phyloP scores from a whole-genome alignment of 129 eudicot genomes.

The Mikania micrantha region DNA sequence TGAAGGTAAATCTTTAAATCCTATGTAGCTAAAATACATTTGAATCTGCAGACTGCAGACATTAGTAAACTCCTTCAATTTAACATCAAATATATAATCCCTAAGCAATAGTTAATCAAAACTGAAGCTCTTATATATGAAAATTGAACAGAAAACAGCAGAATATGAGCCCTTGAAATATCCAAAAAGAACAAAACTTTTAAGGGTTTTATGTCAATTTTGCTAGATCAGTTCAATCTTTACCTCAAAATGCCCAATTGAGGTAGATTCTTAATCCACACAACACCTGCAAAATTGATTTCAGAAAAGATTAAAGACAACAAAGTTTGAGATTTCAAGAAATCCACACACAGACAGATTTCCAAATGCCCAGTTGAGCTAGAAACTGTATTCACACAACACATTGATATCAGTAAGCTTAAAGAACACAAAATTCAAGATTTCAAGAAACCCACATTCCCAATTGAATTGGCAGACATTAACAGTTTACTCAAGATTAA shows the following conservation, averaged over 20 bases:
- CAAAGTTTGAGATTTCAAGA: constrained; percentile 18
- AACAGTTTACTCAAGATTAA: not conserved
- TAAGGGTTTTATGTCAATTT: not conserved
- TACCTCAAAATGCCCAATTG: constrained; percentile 7
- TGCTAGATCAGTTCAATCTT: constrained; percentile 1
- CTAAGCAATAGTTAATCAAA: not conserved
- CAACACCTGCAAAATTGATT: not conserved
- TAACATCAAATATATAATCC: constrained; percentile 1
- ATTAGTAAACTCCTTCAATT: not conserved
- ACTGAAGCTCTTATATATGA: not conserved
- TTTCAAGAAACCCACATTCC: constrained; percentile 19
- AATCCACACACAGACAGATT: constrained; percentile 1
- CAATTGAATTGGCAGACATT: not conserved
- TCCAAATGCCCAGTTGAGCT: no score
- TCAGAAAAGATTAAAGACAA: constrained; percentile 2
- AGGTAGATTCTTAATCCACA: not conserved
- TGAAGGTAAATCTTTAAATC: not conserved
- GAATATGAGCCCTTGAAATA: not conserved
- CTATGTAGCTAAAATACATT: not conserved
- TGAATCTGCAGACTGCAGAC: not conserved
- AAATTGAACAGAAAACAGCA: not conserved
- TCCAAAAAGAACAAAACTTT: constrained; percentile 1
- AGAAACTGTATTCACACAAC: not conserved
- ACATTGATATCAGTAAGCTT: not conserved
- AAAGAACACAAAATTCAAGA: not conserved